phyloP scores from a whole-genome alignment of 2,329 filamentous ascomycete species.

The Cladosporium oxysporum region DNA sequence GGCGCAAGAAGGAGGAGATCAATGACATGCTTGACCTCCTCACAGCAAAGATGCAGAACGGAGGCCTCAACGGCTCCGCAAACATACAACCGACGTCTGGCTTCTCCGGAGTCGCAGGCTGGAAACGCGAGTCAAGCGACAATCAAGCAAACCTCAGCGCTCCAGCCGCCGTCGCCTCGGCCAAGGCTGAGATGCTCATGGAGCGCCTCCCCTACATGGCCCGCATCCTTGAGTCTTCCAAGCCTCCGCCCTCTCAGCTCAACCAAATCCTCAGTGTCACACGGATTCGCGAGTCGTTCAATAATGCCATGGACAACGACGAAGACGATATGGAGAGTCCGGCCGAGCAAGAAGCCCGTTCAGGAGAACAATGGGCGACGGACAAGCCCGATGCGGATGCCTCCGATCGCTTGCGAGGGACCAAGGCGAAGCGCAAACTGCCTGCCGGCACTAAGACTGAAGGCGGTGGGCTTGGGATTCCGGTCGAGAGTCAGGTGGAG shows the following conservation, averaged over 20 bases:
- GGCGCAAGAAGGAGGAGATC: slow-evolving; percentile 80
- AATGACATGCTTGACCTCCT: slow-evolving; percentile 72
- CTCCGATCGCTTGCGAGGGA: slow-evolving; percentile 12
- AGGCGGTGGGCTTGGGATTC: slow-evolving; percentile 27
- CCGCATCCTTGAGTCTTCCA: slow-evolving; percentile 53
- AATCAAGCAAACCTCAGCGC: background rate
- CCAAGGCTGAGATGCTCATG: slow-evolving; percentile 73
- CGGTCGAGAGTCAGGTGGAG: slow-evolving; percentile 35
- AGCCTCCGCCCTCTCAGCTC: slow-evolving; percentile 41
- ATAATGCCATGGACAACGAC: slow-evolving; percentile 24
- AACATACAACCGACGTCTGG: background rate
- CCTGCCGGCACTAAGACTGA: slow-evolving; percentile 22
- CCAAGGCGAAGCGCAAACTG: slow-evolving; percentile 22
- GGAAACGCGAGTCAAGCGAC: slow-evolving; percentile 14
- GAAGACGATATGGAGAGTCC: slow-evolving; percentile 20
- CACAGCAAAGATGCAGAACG: slow-evolving; percentile 58
- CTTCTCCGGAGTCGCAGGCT: slow-evolving; percentile 2
- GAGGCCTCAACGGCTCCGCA: slow-evolving; percentile 34
- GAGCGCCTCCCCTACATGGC: slow-evolving; percentile 86
- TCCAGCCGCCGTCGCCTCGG: slow-evolving; percentile 33
- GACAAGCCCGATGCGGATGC: slow-evolving; percentile 39
- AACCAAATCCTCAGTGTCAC: slow-evolving; percentile 69
- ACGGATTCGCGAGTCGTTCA: slow-evolving; percentile 47
- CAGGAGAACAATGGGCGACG: slow-evolving; percentile 45
- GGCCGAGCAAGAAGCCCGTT: background rate